Evolutionary conservation across 345 rosid species (phyloP).

Genomic region (Nephelium lappaceum): DNA sequence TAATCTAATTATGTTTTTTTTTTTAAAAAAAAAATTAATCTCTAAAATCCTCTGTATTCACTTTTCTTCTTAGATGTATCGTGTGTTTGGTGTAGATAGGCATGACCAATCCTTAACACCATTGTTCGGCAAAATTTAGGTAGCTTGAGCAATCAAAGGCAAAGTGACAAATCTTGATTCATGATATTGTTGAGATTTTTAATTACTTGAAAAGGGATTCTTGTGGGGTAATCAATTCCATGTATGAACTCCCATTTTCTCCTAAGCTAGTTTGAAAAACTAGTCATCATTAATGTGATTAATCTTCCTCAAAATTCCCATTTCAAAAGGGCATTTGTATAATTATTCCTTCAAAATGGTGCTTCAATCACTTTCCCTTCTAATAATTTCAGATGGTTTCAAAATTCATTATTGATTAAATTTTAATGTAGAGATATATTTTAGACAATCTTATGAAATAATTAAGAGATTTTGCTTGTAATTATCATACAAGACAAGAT

Average conservation of each 20-base stretch:
- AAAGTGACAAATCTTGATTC: constrained; percentile 14
- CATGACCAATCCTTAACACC: constrained; percentile 12
- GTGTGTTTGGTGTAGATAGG: constrained; percentile 8
- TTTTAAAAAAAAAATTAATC: not conserved
- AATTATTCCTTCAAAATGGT: constrained; percentile 6
- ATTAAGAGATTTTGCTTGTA: not conserved
- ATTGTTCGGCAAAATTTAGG: constrained; percentile 10
- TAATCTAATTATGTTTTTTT: constrained; percentile 1
- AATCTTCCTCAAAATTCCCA: not conserved
- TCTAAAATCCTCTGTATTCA: not conserved
- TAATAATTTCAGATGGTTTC: not conserved
- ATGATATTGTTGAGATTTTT: not conserved
- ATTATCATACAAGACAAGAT: not conserved
- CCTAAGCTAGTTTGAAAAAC: not conserved
- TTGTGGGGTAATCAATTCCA: constrained; percentile 24
- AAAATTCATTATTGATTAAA: not conserved
- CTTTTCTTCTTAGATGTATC: not conserved
- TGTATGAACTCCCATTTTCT: constrained; percentile 7
- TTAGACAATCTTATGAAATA: not conserved
- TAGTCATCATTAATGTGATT: constrained; percentile 1
- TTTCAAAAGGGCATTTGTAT: not conserved
- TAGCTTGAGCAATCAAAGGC: constrained; percentile 9
- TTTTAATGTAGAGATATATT: not conserved
- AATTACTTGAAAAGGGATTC: constrained; percentile 8
- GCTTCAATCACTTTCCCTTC: not conserved